Evolutionary conservation across 352 stramenopile genomes (phyloP).

Genomic region (Phytopythium aichiense): DNA sequence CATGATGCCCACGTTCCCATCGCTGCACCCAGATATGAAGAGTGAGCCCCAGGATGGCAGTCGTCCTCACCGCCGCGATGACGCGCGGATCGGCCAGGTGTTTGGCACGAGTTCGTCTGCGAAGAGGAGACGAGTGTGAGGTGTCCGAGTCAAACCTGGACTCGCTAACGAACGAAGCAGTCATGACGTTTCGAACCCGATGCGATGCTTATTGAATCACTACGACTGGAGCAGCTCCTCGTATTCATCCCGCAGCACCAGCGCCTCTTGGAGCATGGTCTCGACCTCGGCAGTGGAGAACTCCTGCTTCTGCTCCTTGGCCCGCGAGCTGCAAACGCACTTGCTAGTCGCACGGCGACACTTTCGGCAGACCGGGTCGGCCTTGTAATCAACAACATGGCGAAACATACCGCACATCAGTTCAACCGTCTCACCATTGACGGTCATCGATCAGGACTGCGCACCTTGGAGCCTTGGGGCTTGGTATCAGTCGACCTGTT

Average conservation of each 20-base stretch:
- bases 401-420: neutral
- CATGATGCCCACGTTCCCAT: constrained; percentile 70
- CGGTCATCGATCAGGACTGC: no score
- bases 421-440: neutral
- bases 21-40: constrained; percentile 42
- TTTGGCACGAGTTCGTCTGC: constrained; percentile 2
- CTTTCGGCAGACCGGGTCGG: constrained; percentile 55
- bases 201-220: neutral
- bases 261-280: constrained; percentile 67
- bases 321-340: constrained; percentile 46
- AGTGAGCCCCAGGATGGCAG: neutral
- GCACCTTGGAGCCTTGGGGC: constrained; percentile 1
- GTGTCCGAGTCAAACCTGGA: no score
- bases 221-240: constrained; percentile 60
- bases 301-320: constrained; percentile 20
- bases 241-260: constrained; percentile 63
- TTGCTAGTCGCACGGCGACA: constrained; percentile 58
- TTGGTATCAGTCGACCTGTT: neutral
- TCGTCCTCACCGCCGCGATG: neutral
- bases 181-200: neutral
- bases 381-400: neutral
- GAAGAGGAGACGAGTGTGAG: constrained; percentile 4
- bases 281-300: constrained; percentile 52
- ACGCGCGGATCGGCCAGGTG: constrained; percentile 5
- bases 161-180: neutral